Evolutionary conservation across 176 grass and related monocot species (phyloP).

Genomic region (Chloris gayana): DNA sequence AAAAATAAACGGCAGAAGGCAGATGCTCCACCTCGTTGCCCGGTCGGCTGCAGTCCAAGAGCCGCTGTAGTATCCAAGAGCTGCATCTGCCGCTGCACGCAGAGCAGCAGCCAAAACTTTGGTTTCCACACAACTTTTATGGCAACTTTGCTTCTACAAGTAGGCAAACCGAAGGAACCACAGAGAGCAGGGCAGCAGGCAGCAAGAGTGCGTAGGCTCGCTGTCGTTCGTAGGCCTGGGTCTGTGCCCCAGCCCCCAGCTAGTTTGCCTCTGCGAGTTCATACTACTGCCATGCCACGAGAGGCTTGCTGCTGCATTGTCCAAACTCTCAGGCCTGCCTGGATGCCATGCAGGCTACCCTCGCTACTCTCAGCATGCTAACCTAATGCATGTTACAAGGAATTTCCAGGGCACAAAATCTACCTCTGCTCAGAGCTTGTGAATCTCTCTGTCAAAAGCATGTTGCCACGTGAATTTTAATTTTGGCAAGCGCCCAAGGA

Average conservation of each 20-base stretch:
- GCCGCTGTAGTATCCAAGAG: background rate
- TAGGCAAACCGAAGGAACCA: constrained; percentile 47
- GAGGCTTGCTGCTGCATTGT: background rate
- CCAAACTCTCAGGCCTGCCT: background rate
- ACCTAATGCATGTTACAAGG: constrained; percentile 30
- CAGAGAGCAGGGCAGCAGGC: background rate
- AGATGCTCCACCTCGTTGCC: background rate
- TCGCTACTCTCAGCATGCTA: background rate
- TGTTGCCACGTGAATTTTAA: background rate
- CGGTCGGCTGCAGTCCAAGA: background rate
- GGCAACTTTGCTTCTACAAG: constrained; percentile 50
- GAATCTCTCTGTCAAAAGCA: background rate
- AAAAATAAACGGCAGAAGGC: too few species aligned
- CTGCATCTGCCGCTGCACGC: background rate
- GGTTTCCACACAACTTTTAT: constrained; percentile 34
- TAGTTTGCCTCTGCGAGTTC: background rate
- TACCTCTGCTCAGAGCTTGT: constrained; percentile 10
- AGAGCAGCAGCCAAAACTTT: constrained; percentile 24
- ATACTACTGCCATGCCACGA: constrained; percentile 32
- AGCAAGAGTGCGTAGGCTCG: background rate
- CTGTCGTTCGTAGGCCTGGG: constrained; percentile 30
- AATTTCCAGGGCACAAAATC: constrained; percentile 43
- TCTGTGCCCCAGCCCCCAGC: constrained; percentile 15
- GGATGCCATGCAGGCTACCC: background rate
- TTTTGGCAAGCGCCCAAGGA: background rate